A percentile compares a stretch with the other conserved stretches of the same genome.
phyloP scores from a whole-genome alignment of 2,329 filamentous ascomycete species.

The Verticillium nonalfalfae region DNA sequence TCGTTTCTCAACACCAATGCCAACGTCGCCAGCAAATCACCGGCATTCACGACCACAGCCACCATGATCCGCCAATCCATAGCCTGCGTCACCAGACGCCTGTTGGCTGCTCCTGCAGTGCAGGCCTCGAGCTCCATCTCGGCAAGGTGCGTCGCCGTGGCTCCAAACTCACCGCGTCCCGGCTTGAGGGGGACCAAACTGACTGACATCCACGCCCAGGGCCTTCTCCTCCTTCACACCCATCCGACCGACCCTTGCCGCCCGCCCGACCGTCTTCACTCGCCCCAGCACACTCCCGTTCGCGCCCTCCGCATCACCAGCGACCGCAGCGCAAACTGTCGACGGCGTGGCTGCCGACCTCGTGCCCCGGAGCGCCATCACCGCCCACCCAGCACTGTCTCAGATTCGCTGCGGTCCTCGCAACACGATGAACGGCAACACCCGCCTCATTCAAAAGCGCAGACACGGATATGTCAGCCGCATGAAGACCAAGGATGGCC shows the following conservation, averaged over 20 bases:
- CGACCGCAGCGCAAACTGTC: slow-evolving; percentile 10
- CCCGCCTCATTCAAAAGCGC: slow-evolving; percentile 52
- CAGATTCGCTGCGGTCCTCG: slow-evolving; percentile 55
- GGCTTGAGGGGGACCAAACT: neutral
- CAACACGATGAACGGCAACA: slow-evolving; percentile 49
- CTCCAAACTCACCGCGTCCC: too few species aligned
- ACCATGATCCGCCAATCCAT: slow-evolving; percentile 11
- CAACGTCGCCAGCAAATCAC: neutral
- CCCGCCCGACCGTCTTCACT: slow-evolving; percentile 23
- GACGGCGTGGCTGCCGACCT: slow-evolving; percentile 29
- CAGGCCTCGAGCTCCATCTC: neutral
- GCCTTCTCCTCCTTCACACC: slow-evolving; percentile 42
- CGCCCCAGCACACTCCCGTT: slow-evolving; percentile 21
- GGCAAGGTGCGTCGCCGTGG: neutral
- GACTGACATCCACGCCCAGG: slow-evolving; percentile 20
- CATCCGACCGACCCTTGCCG: slow-evolving; percentile 39
- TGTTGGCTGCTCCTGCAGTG: neutral
- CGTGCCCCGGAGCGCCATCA: slow-evolving; percentile 38
- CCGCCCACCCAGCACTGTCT: slow-evolving; percentile 46
- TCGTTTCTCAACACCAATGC: neutral
- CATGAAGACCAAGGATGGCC: slow-evolving; percentile 41
- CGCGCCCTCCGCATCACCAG: slow-evolving; percentile 17
- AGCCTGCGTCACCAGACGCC: slow-evolving; percentile 3
- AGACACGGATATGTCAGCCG: slow-evolving; percentile 51
- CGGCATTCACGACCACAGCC: neutral